Conservation (phyloP, 2,329 filamentous ascomycete species). For the Penicillium sp. region DNA sequence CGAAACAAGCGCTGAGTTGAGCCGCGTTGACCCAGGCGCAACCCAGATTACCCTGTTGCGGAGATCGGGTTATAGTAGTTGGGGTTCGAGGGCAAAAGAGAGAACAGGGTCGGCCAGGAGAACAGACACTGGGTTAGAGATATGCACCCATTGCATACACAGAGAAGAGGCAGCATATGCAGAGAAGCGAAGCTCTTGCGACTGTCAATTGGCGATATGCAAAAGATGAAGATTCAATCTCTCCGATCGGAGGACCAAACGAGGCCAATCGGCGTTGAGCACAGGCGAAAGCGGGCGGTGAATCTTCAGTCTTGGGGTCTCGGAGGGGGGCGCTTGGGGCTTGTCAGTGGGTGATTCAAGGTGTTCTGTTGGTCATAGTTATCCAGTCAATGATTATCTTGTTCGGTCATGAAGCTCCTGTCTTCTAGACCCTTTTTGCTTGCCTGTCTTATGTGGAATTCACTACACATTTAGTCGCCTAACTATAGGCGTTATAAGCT, state of each 20-base stretch:
- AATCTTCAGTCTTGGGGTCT: background rate
- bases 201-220: conserved; percentile 15
- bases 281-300: conserved; percentile 14
- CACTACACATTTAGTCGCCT: too few species aligned
- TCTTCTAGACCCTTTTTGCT: background rate
- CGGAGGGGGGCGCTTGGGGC: too few species aligned
- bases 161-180: conserved; percentile 8
- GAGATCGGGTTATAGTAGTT: conserved; percentile 15
- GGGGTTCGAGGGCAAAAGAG: conserved; percentile 19
- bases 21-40: conserved; percentile 18
- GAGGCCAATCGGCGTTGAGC: conserved; percentile 22
- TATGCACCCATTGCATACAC: conserved; percentile 25
- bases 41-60: conserved; percentile 13
- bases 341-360: background rate
- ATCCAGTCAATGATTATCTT: background rate
- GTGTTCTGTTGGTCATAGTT: background rate
- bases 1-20: conserved; percentile 5
- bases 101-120: conserved; percentile 20
- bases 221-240: conserved; percentile 12
- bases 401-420: background rate
- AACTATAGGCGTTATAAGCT: too few species aligned
- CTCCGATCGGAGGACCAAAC: conserved; percentile 14
- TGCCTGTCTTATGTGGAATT: too few species aligned
- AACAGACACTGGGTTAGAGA: conserved; percentile 19
- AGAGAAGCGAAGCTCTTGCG: background rate